Base-by-base conservation (phyloP, 1,284 basidiomycete species). In the Heimioporus punctisporus region DNA sequence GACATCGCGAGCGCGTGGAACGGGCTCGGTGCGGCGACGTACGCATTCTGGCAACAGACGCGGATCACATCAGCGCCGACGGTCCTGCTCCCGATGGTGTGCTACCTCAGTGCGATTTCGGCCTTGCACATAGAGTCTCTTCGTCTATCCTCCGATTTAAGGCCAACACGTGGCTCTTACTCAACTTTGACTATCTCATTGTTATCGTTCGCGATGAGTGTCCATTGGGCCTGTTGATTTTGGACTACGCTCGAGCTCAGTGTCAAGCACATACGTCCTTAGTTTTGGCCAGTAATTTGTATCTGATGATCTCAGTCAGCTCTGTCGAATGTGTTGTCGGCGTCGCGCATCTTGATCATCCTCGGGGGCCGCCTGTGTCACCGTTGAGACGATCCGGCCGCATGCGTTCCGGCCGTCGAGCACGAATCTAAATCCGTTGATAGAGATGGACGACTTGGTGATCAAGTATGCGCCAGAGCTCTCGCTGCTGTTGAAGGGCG, bases 331-430 rank as follows among this genome's bases (percentile, higher is more conserved):
- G 95, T 54, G 81, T 96, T 9, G 83, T 92, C 6, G 95, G 97
- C n/a, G n/a, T n/a, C n/a, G n/a, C n/a, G 74, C 97, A 96, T 66
- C 82, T 96, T 21, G 82, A 90, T 50, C 77, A 96, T n/a, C 90
- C 92, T 1, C 90, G 92, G 65, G 95, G 96, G 67, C 86, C 93
- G 5, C 86, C 93, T n/a, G n/a, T 1, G 77, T 86, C 0, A 65
- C 88, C 54, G 86, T 93, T 48, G 83, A 88, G 53, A 79, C 78
- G 1, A 79, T 78, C 49, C 81, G 87, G 6, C 85, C 85, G 2
- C 92, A 92, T 1, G 92, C 93, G 0, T 93, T 93, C 65, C 95
- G 93, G 93, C 93, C 93, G 0, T 91, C 91, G 12, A 90, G 88
- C 65, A 78, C 80, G 23, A 80, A 77, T 55, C 71, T 76, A 6